Evolutionary conservation across 2,329 filamentous ascomycete species (phyloP).

Genomic region (Chrysosporium queenslandicum): DNA sequence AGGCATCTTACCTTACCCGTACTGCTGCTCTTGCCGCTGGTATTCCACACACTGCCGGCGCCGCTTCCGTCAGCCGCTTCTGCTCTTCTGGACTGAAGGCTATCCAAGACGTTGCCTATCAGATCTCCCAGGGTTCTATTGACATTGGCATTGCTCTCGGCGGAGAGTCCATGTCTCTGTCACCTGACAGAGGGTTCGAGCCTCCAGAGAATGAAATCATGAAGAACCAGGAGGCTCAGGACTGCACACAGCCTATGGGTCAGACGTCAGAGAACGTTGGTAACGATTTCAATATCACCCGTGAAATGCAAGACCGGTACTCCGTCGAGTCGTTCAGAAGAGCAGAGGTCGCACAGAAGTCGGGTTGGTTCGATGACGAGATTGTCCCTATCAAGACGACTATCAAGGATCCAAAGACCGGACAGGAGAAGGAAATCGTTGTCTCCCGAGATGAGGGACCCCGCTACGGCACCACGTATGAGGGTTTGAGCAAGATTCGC

Average conservation of each 20-base stretch:
- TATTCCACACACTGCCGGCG: constrained; percentile 79
- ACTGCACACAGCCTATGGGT: constrained; percentile 94
- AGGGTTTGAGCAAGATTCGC: constrained; percentile 72
- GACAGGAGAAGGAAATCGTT: constrained; percentile 65
- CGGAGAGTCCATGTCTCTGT: constrained; percentile 75
- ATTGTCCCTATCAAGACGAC: constrained; percentile 78
- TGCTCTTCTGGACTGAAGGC: constrained; percentile 95
- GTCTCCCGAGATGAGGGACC: constrained; percentile 84
- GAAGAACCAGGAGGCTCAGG: constrained; percentile 62
- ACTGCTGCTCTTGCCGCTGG: constrained; percentile 82
- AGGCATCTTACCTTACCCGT: constrained; percentile 83
- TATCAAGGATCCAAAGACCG: constrained; percentile 73
- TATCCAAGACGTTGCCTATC: constrained; percentile 84
- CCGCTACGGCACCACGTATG: constrained; percentile 77
- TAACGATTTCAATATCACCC: constrained; percentile 73
- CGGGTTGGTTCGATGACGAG: constrained; percentile 85
- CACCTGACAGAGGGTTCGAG: constrained; percentile 67
- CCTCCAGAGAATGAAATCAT: constrained; percentile 52
- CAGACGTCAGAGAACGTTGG: constrained; percentile 96
- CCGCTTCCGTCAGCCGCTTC: constrained; percentile 83
- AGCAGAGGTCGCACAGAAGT: constrained; percentile 82
- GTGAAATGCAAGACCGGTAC: constrained; percentile 73
- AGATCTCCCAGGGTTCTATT: constrained; percentile 71
- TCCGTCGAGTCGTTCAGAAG: constrained; percentile 79
- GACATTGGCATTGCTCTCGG: constrained; percentile 80